Evolutionary conservation across 768 basidiomycete species (phyloP), one percentile per base, ranked within the genome.

Genomic region (Ephemerocybe angulata): DNA sequence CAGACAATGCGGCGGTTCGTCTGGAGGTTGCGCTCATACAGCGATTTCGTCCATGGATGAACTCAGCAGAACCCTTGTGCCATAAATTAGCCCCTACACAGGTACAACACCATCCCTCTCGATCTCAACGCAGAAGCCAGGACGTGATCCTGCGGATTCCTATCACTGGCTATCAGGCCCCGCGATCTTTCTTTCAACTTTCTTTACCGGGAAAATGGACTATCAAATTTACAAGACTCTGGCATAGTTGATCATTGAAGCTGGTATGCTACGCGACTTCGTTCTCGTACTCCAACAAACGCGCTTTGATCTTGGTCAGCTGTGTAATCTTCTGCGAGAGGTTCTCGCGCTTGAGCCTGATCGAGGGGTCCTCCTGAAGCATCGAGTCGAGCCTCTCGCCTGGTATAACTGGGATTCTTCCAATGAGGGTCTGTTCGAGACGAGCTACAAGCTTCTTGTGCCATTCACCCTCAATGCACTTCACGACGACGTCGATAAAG

Each of bases 401-500:
- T 6, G 59, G 55, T n/a, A 62, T 52, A 22, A 54, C 54, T 43
- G 59, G 56, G 47, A 67, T 44, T 41, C 61, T 63, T 24, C 73
- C 58, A 11, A 76, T 50, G 5, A 86, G 65, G 12, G 60, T 66
- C 19, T 63, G 54, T 7, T 73, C 72, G 35, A 81, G 58, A n/a
- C 55, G 65, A 0, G 65, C 57, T 0, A 69, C 72, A 11, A 81
- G 66, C 10, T 69, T 63, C 33, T 73, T 71, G 43, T 80, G 71
- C 30, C 83, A 67, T 8, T 68, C 55, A 81, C 78, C 35, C 82
- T 81, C 40, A 67, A 54, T 48, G 44, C 30, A 70, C 6, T 77
- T 63, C 1, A 84, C 83, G 19, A 85, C 50, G 30, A 75, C 67
- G 54, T 86, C 85, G 33, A 83, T 74, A 58, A 82, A 69, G 8